These are phyloP conservation scores for Salvia splendens DNA, from an alignment of 257 asterid genomes.

Conservation along the genomic window DNA sequence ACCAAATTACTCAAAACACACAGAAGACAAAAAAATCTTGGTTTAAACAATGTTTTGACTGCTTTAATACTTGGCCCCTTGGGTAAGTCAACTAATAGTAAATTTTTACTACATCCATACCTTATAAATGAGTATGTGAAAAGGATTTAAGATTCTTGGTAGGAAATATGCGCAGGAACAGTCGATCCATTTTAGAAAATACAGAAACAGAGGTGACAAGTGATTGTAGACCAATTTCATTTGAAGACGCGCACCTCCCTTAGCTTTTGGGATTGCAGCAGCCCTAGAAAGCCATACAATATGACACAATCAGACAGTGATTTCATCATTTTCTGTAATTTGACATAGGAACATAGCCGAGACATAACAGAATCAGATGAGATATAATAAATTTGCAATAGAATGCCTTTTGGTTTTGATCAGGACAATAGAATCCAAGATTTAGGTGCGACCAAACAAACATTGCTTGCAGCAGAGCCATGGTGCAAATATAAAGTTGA, in stretches of 20 bases:
- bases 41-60: not conserved
- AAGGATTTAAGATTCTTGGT: conserved; percentile 62
- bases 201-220: conserved; percentile 62
- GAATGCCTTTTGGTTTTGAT: not conserved
- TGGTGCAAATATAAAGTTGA: not conserved
- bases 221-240: conserved; percentile 82
- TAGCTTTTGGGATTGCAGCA: conserved; percentile 77
- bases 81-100: conserved; percentile 10
- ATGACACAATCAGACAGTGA: conserved; percentile 8
- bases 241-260: conserved; percentile 71
- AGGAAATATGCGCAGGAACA: conserved; percentile 57
- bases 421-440: not conserved
- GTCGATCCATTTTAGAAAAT: conserved; percentile 76
- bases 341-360: not conserved
- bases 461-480: not conserved
- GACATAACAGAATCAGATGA: conserved; percentile 11
- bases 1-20: not conserved
- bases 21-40: not conserved
- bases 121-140: conserved; percentile 75
- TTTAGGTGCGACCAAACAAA: conserved; percentile 4
- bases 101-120: conserved; percentile 32
- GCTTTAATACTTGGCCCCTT: not conserved
- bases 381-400: conserved; percentile 16
- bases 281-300: conserved; percentile 53
- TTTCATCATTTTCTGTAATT: not conserved